Evolutionary conservation across 2,329 filamentous ascomycete genomes (phyloP), one percentile per base, ranked within the genome.

Genomic region (Xylariales sp.): DNA sequence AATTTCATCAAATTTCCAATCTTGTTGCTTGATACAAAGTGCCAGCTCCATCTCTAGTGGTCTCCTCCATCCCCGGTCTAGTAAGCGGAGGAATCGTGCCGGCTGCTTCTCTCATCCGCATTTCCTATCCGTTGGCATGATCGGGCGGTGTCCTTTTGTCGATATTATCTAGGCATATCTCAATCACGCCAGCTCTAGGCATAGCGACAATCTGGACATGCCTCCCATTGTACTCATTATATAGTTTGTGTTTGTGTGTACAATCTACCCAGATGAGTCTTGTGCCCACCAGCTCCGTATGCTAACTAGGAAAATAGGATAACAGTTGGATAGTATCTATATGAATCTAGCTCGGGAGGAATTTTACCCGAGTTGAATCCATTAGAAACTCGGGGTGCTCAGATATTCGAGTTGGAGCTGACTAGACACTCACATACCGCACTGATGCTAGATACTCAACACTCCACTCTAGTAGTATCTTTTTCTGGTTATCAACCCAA

Each of bases 1-100:
- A 65, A 66, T 62, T 28, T 34, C 5, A 16, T 50, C 16, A 16
- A 30, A 58, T 41, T 16, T n/a, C 7, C 18, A 53, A 28, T 12
- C 41, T 43, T 30, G n/a, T 32, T 43, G 14, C 10, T 28, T 18
- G 7, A 23, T 30, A 36, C 34, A 34, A n/a, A 34, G 12, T 48
- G 10, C 1, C 45, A 32, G 23, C 36, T 5, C 4, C 12, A 43
- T 14, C 4, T 41, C 30, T 23, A 39, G 28, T 52, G 28, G n/a
- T 16, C 9, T n/a, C 23, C 18, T 30, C n/a, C 4, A 7, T 18
- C 6, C 39, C 36, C 18, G 14, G 8, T 3, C 49, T 14, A 52
- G 1, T 9, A 30, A 5, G 10, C 14, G 10, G 49, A n/a, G 14
- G 28, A 0, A 30, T 34, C 34, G 30, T n/a, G n/a, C 5, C 30